Percentiles rank a stretch among this genome's conserved stretches.
These are phyloP conservation scores for Jasminum sambac DNA, from an alignment of 257 asterid genomes.

Conservation along the genomic window DNA sequence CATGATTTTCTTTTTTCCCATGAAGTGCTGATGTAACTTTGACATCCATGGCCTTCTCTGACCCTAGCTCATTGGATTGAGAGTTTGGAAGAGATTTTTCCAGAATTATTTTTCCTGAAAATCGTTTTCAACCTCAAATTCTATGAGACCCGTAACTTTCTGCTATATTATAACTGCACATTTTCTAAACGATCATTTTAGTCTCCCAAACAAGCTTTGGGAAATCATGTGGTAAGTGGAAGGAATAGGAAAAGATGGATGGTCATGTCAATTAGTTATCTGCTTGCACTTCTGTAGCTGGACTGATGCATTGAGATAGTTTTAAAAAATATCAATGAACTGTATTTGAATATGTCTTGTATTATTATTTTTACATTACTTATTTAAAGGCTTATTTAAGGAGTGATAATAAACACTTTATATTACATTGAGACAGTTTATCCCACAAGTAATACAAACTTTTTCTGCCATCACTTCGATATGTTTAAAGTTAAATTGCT, in stretches of 20 bases:
- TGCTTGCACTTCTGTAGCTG: background rate
- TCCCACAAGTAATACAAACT: no score
- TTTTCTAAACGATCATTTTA: no score
- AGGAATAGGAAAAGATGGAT: background rate
- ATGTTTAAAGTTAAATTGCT: no score
- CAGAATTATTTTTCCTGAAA: no score
- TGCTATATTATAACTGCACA: no score
- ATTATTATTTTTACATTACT: background rate
- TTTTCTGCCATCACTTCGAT: no score
- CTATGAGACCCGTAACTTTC: no score
- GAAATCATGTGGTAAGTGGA: background rate
- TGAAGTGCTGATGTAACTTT: constrained; percentile 3
- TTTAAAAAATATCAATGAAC: background rate
- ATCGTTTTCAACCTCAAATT: no score
- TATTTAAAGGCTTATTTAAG: background rate
- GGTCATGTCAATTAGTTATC: background rate
- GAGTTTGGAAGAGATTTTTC: no score
- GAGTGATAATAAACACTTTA: no score
- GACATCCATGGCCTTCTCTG: background rate
- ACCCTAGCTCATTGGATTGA: background rate
- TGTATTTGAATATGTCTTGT: background rate
- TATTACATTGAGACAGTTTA: no score
- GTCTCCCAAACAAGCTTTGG: no score
- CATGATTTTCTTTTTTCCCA: background rate
- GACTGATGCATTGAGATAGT: background rate